A percentile compares a stretch with the other conserved stretches of the same genome.
Conservation (phyloP, 305 asterid species). For the Fraxinus greggii region DNA sequence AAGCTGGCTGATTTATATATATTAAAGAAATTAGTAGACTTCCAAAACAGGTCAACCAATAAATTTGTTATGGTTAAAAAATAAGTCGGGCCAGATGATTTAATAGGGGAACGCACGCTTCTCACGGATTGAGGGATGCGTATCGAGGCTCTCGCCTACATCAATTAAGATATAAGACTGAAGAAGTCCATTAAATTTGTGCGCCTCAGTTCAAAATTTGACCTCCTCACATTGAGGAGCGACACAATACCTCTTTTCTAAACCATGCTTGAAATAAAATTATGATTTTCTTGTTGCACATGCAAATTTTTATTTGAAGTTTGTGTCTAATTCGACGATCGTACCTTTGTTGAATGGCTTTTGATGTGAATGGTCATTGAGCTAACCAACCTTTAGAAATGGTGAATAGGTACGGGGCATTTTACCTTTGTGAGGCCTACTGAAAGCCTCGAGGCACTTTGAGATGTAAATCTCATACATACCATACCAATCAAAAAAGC, state of each 20-base stretch:
- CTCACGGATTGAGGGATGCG: not conserved
- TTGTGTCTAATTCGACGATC: conserved; percentile 59
- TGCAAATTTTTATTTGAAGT: conserved; percentile 6
- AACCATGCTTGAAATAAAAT: not conserved
- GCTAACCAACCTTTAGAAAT: conserved; percentile 37
- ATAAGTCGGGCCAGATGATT: not conserved
- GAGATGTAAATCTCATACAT: not conserved
- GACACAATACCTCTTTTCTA: not conserved
- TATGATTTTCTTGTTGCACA: not conserved
- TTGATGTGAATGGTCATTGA: conserved; percentile 49
- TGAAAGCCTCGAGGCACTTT: not conserved
- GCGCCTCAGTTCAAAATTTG: not conserved
- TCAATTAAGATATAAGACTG: not conserved
- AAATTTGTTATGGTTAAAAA: not conserved
- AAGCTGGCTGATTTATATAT: not conserved
- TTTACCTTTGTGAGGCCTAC: not conserved
- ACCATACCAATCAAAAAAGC: not conserved
- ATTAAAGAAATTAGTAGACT: not conserved
- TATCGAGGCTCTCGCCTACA: not conserved
- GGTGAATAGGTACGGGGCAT: not conserved
- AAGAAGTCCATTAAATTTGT: not conserved
- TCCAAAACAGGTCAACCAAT: not conserved
- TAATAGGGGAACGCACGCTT: not conserved
- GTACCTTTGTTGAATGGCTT: conserved; percentile 41
- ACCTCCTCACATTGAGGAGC: not conserved